Evolutionary conservation across 2,329 filamentous ascomycete genomes (phyloP).

Genomic region (Trichoderma harzianum): DNA sequence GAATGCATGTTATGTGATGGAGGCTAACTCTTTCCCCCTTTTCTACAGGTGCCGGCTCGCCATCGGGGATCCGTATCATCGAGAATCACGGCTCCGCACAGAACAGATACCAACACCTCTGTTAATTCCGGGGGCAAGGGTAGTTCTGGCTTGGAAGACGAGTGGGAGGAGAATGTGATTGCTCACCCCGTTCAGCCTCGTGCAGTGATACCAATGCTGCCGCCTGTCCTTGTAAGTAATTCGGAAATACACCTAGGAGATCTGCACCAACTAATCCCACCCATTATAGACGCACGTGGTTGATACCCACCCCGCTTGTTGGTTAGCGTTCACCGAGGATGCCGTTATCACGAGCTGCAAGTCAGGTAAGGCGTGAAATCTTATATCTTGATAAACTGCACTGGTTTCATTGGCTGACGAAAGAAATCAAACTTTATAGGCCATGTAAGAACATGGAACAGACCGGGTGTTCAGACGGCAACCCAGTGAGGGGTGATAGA

Average conservation of each 20-base stretch:
- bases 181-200: conserved; percentile 83
- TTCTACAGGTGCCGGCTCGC: conserved; percentile 24
- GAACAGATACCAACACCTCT: conserved; percentile 61
- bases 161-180: conserved; percentile 56
- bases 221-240: conserved; percentile 75
- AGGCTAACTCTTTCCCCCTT: background rate
- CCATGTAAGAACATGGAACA: conserved; percentile 71
- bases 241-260: background rate
- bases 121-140: conserved; percentile 60
- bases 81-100: conserved; percentile 46
- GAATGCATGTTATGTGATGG: background rate
- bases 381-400: background rate
- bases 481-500: background rate
- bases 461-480: conserved; percentile 42
- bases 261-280: conserved; percentile 4
- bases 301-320: conserved; percentile 81
- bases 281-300: conserved; percentile 67
- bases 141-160: conserved; percentile 61
- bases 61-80: conserved; percentile 54
- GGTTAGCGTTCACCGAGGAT: conserved; percentile 91
- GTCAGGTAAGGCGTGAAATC: conserved; percentile 60
- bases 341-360: conserved; percentile 91
- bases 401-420: conserved; percentile 17
- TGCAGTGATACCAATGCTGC: conserved; percentile 77
- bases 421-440: conserved; percentile 44